Evolutionary conservation across 768 basidiomycete genomes (phyloP), one percentile per base, ranked within the genome.

Genomic region (Calocybe indica): DNA sequence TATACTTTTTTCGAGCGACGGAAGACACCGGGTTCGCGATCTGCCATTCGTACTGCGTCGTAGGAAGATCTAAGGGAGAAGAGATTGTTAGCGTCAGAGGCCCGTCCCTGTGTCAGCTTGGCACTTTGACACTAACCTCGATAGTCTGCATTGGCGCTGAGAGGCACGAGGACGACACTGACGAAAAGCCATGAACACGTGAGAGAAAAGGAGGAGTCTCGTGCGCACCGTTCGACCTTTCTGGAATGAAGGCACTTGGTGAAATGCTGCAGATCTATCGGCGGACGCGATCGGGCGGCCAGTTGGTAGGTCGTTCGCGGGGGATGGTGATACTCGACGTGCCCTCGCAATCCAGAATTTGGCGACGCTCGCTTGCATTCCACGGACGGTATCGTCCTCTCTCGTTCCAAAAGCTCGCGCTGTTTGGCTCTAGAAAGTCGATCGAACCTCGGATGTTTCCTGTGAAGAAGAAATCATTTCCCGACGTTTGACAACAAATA

Each of bases 251-350:
- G 67, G 37, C 71, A 71, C 33, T 74, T 71, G 0, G 88, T 89
- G 55, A 73, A 82, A 14, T 90, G 88, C 53, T 89, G 88, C 0
- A 86, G 62, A 54, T 86, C 69, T 14, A 38, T 62, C 0, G 77
- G 75, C 5, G 62, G 60, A n/a, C 58, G 62, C 43, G 56, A 42
- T 31, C 86, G 72, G 9, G 77, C 80, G 42, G 54, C 57, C 12
- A 52, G 53, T 52, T 88, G 85, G 53, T 62, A 79, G 7, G 64
- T 58, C 1, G 74, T 74, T 48, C 57, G 60, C 5, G 71, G 70
- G 7, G 55, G 51, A 39, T 60, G 60, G 15, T 61, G 55, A 48
- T 77, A 76, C 1, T 49, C 48, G 7, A 63, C 59, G 1, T 38
- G 37, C 1, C 68, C 69, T 32, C 55, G 41, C 41, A 59, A 66